These are phyloP conservation scores for Umbelopsis isabellina DNA, from an alignment of 192 early-diverging fungal species.

Conservation along the genomic window DNA sequence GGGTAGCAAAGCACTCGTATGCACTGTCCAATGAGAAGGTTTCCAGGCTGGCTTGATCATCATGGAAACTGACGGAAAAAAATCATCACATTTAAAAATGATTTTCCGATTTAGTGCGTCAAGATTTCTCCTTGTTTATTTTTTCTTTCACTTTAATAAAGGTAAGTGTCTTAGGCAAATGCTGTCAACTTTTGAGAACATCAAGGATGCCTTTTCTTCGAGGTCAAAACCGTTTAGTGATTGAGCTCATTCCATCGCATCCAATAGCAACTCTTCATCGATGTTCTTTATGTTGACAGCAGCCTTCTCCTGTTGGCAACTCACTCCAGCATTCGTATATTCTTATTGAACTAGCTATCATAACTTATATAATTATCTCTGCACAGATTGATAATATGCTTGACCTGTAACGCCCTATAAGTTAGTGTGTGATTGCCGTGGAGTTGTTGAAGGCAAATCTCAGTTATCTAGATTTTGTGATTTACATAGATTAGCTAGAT, in stretches of 20 bases:
- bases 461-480: too few species aligned
- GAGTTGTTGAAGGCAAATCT: too few species aligned
- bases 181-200: background rate
- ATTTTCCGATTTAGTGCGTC: background rate
- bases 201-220: constrained; percentile 1
- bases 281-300: constrained; percentile 11
- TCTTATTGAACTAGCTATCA: background rate
- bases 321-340: constrained; percentile 11
- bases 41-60: too few species aligned
- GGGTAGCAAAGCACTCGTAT: too few species aligned
- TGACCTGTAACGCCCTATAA: too few species aligned
- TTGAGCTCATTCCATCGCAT: constrained; percentile 2
- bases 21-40: too few species aligned
- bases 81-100: background rate
- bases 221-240: background rate
- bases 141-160: background rate
- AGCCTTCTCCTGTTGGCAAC: background rate
- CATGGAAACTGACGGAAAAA: background rate
- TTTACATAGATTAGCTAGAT: too few species aligned
- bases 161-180: background rate
- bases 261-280: background rate
- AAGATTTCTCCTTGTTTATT: background rate
- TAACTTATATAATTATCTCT: background rate
- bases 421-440: too few species aligned
- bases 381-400: background rate